phyloP scores from a whole-genome alignment of 2,329 filamentous ascomycete genomes.

The Neonectria ditissima region DNA sequence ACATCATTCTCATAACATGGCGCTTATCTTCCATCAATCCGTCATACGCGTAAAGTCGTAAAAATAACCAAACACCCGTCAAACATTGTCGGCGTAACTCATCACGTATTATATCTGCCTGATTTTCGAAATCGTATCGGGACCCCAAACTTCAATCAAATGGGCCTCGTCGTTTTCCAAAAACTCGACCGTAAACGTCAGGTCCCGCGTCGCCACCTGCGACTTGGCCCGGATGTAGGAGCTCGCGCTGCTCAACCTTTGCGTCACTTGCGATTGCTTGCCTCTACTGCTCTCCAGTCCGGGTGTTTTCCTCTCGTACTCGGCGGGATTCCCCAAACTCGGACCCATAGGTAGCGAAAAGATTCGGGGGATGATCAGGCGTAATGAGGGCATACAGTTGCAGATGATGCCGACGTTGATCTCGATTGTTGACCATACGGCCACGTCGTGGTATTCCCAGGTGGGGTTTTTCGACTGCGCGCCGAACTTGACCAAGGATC shows the following conservation, averaged over 20 bases:
- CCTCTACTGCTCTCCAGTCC: not conserved
- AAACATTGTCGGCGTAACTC: not conserved
- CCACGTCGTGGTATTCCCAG: not conserved
- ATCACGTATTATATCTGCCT: not conserved
- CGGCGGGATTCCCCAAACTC: too few species aligned
- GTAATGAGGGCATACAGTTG: not conserved
- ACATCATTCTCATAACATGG: too few species aligned
- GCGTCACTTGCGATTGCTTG: constrained; percentile 22
- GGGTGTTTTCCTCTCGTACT: not conserved
- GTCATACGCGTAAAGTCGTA: not conserved
- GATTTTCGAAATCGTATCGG: constrained; percentile 15
- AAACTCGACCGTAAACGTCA: constrained; percentile 51
- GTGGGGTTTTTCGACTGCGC: not conserved
- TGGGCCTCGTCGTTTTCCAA: constrained; percentile 47
- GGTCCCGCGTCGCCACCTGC: constrained; percentile 47
- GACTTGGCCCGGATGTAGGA: constrained; percentile 29
- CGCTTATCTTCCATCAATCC: too few species aligned
- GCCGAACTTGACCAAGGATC: not conserved
- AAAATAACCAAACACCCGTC: not conserved
- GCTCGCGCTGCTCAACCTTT: constrained; percentile 37
- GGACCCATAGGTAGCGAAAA: too few species aligned
- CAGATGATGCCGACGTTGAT: not conserved
- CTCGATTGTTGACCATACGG: not conserved
- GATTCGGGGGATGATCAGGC: not conserved
- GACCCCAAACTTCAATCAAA: constrained; percentile 46